Base-by-base conservation (phyloP, 1,139 yeast genomes). In the Schwanniomyces etchellsii region DNA sequence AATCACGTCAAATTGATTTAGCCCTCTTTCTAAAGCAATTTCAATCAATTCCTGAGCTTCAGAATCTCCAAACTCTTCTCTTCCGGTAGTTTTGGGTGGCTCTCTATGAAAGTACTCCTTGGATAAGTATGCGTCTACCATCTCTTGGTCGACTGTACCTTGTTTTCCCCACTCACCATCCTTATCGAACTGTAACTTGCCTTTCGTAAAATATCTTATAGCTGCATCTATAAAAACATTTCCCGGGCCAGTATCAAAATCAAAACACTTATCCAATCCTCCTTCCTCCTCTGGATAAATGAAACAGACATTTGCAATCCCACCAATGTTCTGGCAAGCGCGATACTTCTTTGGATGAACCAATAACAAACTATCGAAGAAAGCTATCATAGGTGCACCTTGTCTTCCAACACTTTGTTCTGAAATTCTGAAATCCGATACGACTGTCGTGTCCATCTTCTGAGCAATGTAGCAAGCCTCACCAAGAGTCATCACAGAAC, bases 401-500 rank as follows among this genome's bases (percentile, higher is more conserved):
- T 37, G 41, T 31, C 43, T 30, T 14, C 43, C 43, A 10, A 39
- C 40, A 32, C 36, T 32, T 21, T 36, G 40, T 20, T 39, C 43
- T 9, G n/a, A n/a, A n/a, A n/a, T n/a, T n/a, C n/a, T n/a, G n/a
- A n/a, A n/a, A n/a, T n/a, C n/a, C n/a, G n/a, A n/a, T n/a, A n/a
- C n/a, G n/a, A n/a, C n/a, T n/a, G n/a, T n/a, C n/a, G n/a, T n/a
- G n/a, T n/a, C n/a, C n/a, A n/a, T n/a, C n/a, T n/a, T n/a, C n/a
- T n/a, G n/a, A n/a, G n/a, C n/a, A n/a, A n/a, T n/a, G n/a, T n/a
- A n/a, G n/a, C n/a, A n/a, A n/a, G n/a, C n/a, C n/a, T n/a, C n/a
- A n/a, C n/a, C n/a, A n/a, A n/a, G 40, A 34, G n/a, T 31, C 25
- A 13, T 41, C 27, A 26, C 37, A 39, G 14, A 32, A 39, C 4